A percentile compares a stretch with the other conserved stretches of the same genome.
Conservation (phyloP, 768 basidiomycete genomes). For the Nevesoporus exiguus region DNA sequence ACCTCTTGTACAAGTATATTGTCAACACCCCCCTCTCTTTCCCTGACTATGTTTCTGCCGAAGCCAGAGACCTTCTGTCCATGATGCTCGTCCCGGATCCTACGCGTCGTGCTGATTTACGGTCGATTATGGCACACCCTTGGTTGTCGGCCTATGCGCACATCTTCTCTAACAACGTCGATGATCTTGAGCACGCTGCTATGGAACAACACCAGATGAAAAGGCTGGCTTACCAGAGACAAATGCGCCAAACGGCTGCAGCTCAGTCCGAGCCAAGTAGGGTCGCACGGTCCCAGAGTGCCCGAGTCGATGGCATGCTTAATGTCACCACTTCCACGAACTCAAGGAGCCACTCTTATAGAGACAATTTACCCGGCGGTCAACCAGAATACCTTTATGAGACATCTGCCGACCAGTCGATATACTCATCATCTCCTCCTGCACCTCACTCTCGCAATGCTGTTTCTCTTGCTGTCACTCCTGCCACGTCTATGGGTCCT, state of each 20-base stretch:
- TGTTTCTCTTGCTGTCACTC: conserved; percentile 41
- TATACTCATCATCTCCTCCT: conserved; percentile 37
- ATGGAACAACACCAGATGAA: conserved; percentile 85
- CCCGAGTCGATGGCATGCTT: conserved; percentile 48
- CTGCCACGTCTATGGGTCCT: conserved; percentile 38
- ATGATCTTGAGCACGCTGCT: conserved; percentile 75
- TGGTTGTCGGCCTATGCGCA: conserved; percentile 63
- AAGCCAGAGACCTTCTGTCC: conserved; percentile 78
- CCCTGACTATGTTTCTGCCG: conserved; percentile 88
- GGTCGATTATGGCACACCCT: conserved; percentile 78
- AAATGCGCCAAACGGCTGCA: conserved; percentile 60
- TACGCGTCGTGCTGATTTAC: conserved; percentile 67
- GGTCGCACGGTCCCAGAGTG: conserved; percentile 50
- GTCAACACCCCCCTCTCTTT: conserved; percentile 95
- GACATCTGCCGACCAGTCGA: conserved; percentile 59
- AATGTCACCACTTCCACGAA: conserved; percentile 29
- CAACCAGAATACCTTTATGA: conserved; percentile 75
- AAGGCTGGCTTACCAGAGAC: conserved; percentile 73
- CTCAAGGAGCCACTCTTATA: conserved; percentile 43
- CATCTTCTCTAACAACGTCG: conserved; percentile 64
- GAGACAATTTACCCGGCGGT: conserved; percentile 42
- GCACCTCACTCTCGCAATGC: conserved; percentile 39
- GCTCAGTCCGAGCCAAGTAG: conserved; percentile 29
- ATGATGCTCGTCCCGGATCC: conserved; percentile 97
- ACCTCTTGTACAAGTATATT: conserved; percentile 97